Evolutionary conservation across 2,329 filamentous ascomycete genomes (phyloP).

Genomic region (Exophiala alcalophila): DNA sequence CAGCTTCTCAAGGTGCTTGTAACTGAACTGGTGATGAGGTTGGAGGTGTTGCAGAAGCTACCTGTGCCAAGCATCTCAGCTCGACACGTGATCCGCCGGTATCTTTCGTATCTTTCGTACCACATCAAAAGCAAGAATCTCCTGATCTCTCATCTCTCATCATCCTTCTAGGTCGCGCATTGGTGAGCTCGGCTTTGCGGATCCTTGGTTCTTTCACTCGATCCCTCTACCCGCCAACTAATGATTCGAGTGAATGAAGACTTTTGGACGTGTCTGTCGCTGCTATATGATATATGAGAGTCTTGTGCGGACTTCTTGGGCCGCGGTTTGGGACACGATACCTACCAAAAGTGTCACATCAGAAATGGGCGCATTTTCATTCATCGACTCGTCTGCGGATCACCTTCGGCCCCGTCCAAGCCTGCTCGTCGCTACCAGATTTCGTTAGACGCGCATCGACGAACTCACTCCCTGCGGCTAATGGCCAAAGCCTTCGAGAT

Average conservation of each 20-base stretch:
- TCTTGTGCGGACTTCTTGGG: slow-evolving; percentile 18
- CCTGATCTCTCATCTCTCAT: slow-evolving; percentile 12
- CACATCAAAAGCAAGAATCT: slow-evolving; percentile 12
- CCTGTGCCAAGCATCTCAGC: slow-evolving; percentile 15
- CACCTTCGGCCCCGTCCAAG: neutral
- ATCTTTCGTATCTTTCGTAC: slow-evolving; percentile 5
- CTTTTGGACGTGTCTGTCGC: slow-evolving; percentile 6
- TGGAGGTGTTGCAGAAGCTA: slow-evolving; percentile 8
- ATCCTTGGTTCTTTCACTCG: too few species aligned
- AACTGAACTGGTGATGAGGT: slow-evolving; percentile 5
- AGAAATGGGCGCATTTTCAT: neutral
- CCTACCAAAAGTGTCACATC: slow-evolving; percentile 1
- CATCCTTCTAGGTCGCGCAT: too few species aligned
- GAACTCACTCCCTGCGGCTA: too few species aligned
- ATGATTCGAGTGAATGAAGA: too few species aligned
- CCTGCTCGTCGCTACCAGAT: too few species aligned
- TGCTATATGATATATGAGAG: slow-evolving; percentile 27
- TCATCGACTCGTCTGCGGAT: neutral
- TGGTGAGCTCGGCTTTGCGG: too few species aligned
- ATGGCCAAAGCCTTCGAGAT: too few species aligned
- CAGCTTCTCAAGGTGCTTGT: slow-evolving; percentile 8
- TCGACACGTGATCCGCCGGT: slow-evolving; percentile 14
- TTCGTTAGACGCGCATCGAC: too few species aligned
- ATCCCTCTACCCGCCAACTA: too few species aligned
- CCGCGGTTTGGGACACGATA: slow-evolving; percentile 12